A percentile compares a stretch with the other conserved stretches of the same genome.
These are phyloP conservation scores for Megacollybia marginata DNA, from an alignment of 768 basidiomycete genomes.

Conservation along the genomic window DNA sequence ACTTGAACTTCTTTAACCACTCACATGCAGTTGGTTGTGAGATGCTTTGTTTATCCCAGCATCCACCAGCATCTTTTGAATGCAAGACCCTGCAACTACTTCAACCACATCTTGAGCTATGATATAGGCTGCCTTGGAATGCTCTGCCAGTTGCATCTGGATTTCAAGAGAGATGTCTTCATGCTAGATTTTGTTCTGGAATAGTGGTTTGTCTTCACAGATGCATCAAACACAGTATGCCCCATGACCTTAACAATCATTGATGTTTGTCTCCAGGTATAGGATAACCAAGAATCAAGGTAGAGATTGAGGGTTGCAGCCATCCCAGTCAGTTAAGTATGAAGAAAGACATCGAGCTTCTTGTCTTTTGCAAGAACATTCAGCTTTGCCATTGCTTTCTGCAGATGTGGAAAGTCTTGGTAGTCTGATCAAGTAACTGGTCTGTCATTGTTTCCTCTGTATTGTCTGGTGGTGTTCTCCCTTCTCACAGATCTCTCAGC, in stretches of 20 bases:
- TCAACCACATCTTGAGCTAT: conserved; percentile 22
- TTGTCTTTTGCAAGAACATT: too few relatives aligned
- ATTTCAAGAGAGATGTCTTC: conserved; percentile 21
- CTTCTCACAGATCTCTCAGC: not conserved
- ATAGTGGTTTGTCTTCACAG: conserved; percentile 20
- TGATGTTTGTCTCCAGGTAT: too few relatives aligned
- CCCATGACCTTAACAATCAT: conserved; percentile 19
- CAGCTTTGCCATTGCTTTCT: too few relatives aligned
- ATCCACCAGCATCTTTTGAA: conserved; percentile 12
- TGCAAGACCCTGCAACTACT: conserved; percentile 15
- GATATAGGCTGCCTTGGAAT: conserved; percentile 20
- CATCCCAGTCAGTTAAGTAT: too few relatives aligned
- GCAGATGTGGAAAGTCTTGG: too few relatives aligned
- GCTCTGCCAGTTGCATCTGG: conserved; percentile 21
- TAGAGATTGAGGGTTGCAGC: too few relatives aligned
- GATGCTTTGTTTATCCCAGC: conserved; percentile 8
- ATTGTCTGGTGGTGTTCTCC: conserved; percentile 4
- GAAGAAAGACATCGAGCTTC: too few relatives aligned
- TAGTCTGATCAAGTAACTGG: too few relatives aligned
- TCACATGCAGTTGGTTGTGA: conserved; percentile 16
- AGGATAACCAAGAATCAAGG: conserved; percentile 20
- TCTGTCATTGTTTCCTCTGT: conserved; percentile 27
- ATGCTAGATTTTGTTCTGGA: conserved; percentile 21
- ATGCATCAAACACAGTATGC: conserved; percentile 20
- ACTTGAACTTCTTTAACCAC: too few relatives aligned